phyloP scores from a whole-genome alignment of 208 protist genomes.

The Crithidia thermophila region DNA sequence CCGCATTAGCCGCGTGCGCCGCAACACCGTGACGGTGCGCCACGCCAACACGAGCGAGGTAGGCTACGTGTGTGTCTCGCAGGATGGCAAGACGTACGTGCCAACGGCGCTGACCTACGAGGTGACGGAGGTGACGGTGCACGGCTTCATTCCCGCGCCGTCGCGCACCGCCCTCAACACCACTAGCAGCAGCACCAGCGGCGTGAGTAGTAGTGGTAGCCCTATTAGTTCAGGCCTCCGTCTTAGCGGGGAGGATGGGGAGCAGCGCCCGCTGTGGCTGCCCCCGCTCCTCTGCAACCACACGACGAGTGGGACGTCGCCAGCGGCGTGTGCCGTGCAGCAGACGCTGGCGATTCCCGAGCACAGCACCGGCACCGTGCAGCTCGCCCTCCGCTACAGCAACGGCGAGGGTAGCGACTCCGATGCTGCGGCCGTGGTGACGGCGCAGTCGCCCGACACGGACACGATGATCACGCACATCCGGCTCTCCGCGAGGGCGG shows the following conservation, averaged over 20 bases:
- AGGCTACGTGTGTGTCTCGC: constrained; percentile 70
- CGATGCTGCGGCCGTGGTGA: background rate
- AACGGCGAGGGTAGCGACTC: background rate
- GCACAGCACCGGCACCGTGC: constrained; percentile 50
- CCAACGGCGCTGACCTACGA: constrained; percentile 74
- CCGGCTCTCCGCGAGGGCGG: constrained; percentile 48
- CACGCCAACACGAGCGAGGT: constrained; percentile 43
- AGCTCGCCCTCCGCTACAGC: constrained; percentile 37
- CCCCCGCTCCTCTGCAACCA: constrained; percentile 34
- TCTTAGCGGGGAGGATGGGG: no score
- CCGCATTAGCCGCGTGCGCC: constrained; percentile 43
- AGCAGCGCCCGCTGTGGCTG: constrained; percentile 29
- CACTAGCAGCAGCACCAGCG: constrained; percentile 10
- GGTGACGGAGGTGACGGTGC: constrained; percentile 55
- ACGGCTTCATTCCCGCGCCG: constrained; percentile 48
- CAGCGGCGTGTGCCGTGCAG: constrained; percentile 21
- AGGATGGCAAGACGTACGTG: constrained; percentile 62
- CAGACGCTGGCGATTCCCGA: constrained; percentile 33
- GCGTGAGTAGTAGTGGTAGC: no score
- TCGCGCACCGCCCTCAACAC: constrained; percentile 7
- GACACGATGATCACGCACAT: constrained; percentile 39
- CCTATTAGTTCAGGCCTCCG: no score
- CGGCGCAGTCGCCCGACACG: constrained; percentile 19
- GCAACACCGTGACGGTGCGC: constrained; percentile 39
- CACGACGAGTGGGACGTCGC: background rate